Evolutionary conservation across 306 rosid genomes (phyloP), one percentile per base, ranked within the genome.

Genomic region (Vicia villosa): DNA sequence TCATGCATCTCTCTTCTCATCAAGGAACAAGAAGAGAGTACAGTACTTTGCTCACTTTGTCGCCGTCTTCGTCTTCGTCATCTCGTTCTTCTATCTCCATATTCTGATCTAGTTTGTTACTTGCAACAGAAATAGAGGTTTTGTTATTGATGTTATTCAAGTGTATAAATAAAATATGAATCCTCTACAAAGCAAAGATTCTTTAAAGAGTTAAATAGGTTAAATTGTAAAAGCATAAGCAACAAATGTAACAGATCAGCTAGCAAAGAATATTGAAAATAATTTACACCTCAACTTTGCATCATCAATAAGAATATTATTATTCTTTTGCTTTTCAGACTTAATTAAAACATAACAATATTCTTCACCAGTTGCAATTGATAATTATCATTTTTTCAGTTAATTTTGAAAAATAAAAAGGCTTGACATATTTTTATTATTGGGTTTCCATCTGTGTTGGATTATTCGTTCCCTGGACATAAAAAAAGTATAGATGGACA

Each of bases 61-160:
- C 78, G 2, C 63, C 84, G 0, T 80, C 85, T 34, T 80, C 79
- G 38, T 75, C 60, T 16, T 47, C 52, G 6, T 17, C 76, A 32
- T 34, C 38, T 6, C 38, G 78, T 73, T 85, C 84, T 80, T 81
- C 65, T 79, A 80, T 63, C 83, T 82, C 78, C 86, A 77, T 81
- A 64, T 81, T 72, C 41, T 51, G 4, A 3, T 17, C 22, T 20
- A 16, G 0, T 8, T 52, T 57, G 60, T 40, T 70, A 52, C 55
- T 22, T 3, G 12, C 17, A 24, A 22, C 13, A 1, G 10, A 22
- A 54, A 5, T 76, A 41, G 19, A 41, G 65, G 55, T 5, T 24
- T 24, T 3, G 32, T 36, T 55, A 28, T 36, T n/a, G 1, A 54
- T 56, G 28, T 7, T 1, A 41, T 67, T 64, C 76, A 37, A 40